Evolutionary conservation across 1,284 basidiomycete genomes (phyloP).

Genomic region (Phlebopus sp.): DNA sequence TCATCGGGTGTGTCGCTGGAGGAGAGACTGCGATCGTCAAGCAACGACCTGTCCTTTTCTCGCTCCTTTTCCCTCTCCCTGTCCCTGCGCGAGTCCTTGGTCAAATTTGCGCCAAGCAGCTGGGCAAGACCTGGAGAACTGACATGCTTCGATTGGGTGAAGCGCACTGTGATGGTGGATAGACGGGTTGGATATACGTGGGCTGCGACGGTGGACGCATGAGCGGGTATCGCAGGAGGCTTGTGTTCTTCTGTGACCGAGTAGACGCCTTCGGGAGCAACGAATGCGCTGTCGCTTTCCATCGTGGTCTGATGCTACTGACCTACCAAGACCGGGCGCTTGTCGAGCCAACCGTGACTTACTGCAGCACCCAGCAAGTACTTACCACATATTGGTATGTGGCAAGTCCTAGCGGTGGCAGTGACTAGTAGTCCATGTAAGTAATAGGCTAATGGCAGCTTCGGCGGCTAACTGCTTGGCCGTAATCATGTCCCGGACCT

Average conservation of each 20-base stretch:
- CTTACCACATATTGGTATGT: not conserved
- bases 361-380: not conserved
- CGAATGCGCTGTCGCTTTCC: conserved; percentile 80
- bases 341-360: too few species aligned
- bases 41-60: conserved; percentile 35
- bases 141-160: conserved; percentile 53
- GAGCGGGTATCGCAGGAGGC: conserved; percentile 47
- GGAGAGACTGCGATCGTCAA: conserved; percentile 68
- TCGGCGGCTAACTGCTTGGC: too few species aligned
- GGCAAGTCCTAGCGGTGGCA: too few species aligned
- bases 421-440: too few species aligned
- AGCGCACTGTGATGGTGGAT: conserved; percentile 60
- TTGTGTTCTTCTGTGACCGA: conserved; percentile 83
- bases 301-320: conserved; percentile 34
- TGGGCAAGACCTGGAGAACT: conserved; percentile 60
- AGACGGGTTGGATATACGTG: conserved; percentile 60
- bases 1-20: conserved; percentile 75
- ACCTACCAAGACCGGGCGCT: too few species aligned
- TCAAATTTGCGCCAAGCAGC: conserved; percentile 53
- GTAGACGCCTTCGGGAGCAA: conserved; percentile 85
- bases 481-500: too few species aligned
- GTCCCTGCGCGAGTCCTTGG: conserved; percentile 35
- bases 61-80: conserved; percentile 59
- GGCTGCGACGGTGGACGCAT: conserved; percentile 45
- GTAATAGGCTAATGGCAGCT: too few species aligned